phyloP scores from a whole-genome alignment of 1,139 yeast species.

The Hemisphaericaspora lyxosophila region DNA sequence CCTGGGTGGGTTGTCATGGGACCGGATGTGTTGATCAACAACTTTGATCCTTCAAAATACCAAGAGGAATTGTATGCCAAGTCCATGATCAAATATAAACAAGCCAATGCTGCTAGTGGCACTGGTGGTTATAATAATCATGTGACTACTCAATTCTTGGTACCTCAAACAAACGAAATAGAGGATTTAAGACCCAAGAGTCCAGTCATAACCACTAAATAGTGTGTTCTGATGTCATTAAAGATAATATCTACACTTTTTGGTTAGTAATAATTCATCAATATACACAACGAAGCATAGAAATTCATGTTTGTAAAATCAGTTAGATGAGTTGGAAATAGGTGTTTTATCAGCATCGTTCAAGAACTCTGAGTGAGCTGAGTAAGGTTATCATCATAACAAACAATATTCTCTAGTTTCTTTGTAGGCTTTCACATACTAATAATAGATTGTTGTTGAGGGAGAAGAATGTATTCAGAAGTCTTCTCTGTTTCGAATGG shows the following conservation, averaged over 20 bases:
- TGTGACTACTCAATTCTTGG: conserved; percentile 35
- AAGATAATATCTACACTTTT: not conserved
- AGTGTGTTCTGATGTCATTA: not conserved
- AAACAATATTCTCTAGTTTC: not conserved
- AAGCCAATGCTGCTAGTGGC: conserved; percentile 14
- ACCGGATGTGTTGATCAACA: conserved; percentile 76
- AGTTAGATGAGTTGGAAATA: conserved; percentile 48
- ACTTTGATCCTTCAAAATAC: conserved; percentile 48
- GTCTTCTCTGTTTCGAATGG: not conserved
- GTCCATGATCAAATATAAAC: conserved; percentile 33
- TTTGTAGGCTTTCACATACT: not conserved
- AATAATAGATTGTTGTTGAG: no score
- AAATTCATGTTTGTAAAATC: conserved; percentile 7
- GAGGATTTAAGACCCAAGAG: conserved; percentile 83
- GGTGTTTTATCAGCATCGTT: conserved; percentile 50
- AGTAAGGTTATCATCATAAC: conserved; percentile 50
- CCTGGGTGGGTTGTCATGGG: conserved; percentile 91
- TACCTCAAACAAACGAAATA: conserved; percentile 71
- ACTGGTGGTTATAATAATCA: conserved; percentile 5
- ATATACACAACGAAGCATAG: conserved; percentile 1
- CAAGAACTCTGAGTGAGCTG: conserved; percentile 54
- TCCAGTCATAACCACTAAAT: conserved; percentile 36
- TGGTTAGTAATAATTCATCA: conserved; percentile 1
- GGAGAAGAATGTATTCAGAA: no score
- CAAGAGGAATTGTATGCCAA: conserved; percentile 33